Evolutionary conservation across 179 eudicot genomes (phyloP).

Genomic region (Drosera spatulata): DNA sequence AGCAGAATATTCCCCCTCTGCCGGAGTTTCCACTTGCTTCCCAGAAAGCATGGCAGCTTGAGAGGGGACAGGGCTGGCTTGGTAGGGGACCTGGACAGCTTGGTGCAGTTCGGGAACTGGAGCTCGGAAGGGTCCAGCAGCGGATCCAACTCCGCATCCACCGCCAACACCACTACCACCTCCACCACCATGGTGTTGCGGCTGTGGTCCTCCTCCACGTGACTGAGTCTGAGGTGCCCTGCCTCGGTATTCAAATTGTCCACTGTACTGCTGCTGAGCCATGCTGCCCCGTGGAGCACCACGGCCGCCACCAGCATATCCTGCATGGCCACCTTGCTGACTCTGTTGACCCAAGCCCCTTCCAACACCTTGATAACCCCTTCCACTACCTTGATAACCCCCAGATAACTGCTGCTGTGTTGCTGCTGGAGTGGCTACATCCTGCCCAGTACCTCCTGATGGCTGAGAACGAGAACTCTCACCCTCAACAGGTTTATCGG

Average conservation of each 20-base stretch:
- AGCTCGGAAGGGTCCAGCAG: conserved; percentile 52
- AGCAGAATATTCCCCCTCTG: conserved; percentile 31
- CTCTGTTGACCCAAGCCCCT: conserved; percentile 31
- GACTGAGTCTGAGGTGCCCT: conserved; percentile 44
- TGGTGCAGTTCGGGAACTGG: conserved; percentile 99
- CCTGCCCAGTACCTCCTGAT: conserved; percentile 23
- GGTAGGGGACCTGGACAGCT: conserved; percentile 72
- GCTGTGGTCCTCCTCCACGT: conserved; percentile 36
- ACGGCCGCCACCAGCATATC: conserved; percentile 27
- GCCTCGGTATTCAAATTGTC: conserved; percentile 28
- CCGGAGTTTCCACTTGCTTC: conserved; percentile 22
- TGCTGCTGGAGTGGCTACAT: conserved; percentile 19
- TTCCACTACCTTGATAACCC: conserved; percentile 40
- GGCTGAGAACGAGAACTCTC: conserved; percentile 61
- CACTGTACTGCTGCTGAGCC: conserved; percentile 29
- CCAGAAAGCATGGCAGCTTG: conserved; percentile 27
- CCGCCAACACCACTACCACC: conserved; percentile 10
- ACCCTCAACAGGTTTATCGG: conserved; percentile 48
- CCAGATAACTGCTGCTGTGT: conserved; percentile 19
- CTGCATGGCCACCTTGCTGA: conserved; percentile 42
- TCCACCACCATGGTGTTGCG: conserved; percentile 29
- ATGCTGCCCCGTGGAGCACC: conserved; percentile 26
- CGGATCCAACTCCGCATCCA: conserved; percentile 46
- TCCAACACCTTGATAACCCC: too few relatives aligned
- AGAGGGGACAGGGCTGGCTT: conserved; percentile 40